These are phyloP conservation scores for Inosperma sp. DNA, from an alignment of 768 basidiomycete species.

Conservation along the genomic window DNA sequence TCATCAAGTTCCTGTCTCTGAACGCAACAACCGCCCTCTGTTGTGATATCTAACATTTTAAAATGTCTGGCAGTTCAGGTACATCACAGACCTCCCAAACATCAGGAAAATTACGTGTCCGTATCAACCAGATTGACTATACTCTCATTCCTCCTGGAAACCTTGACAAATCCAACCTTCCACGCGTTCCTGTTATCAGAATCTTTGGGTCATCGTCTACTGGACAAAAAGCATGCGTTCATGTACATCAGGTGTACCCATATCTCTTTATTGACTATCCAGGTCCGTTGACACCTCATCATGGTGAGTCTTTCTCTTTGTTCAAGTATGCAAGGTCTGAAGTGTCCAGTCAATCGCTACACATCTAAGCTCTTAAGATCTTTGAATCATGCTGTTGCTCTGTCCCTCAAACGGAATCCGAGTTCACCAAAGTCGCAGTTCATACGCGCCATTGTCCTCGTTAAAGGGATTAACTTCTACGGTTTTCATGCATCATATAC, in stretches of 20 bases:
- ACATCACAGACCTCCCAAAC: conserved; percentile 14
- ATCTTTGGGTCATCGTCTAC: conserved; percentile 81
- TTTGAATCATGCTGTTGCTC: conserved; percentile 80
- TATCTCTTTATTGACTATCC: conserved; percentile 88
- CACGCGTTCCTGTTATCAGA: conserved; percentile 72
- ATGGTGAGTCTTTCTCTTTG: conserved; percentile 42
- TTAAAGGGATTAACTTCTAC: conserved; percentile 96
- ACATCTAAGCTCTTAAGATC: conserved; percentile 65
- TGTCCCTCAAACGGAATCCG: conserved; percentile 74
- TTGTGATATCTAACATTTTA: no score
- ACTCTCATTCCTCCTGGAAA: conserved; percentile 50
- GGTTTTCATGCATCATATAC: conserved; percentile 83
- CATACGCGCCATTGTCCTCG: conserved; percentile 73
- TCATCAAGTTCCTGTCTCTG: no score
- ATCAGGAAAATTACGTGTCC: conserved; percentile 33
- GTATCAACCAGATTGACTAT: conserved; percentile 62
- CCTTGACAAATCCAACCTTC: conserved; percentile 60
- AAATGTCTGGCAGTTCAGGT: not conserved
- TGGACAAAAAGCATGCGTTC: conserved; percentile 77
- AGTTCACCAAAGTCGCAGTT: conserved; percentile 51
- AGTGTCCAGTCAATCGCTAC: conserved; percentile 63
- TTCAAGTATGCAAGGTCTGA: conserved; percentile 1
- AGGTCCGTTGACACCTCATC: conserved; percentile 55
- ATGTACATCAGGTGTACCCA: conserved; percentile 91
- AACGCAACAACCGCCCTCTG: no score